Evolutionary conservation across 2,329 filamentous ascomycete species (phyloP).

Genomic region (Fonsecaea monophora): DNA sequence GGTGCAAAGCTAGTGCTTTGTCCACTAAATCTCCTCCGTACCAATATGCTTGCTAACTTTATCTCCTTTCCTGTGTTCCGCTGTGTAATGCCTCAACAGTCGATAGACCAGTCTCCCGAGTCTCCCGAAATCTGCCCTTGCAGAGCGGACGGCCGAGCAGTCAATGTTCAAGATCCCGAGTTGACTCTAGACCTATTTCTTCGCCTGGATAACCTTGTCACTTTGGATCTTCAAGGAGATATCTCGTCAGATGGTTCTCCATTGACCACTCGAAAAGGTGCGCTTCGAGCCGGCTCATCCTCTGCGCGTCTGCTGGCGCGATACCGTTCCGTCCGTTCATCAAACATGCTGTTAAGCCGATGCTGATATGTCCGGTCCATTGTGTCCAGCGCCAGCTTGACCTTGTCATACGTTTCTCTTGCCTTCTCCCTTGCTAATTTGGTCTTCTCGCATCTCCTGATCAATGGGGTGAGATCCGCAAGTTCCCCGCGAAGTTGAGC

Average conservation of each 20-base stretch:
- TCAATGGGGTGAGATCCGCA: conserved; percentile 19
- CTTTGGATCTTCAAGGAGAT: background rate
- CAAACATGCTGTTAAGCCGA: conserved; percentile 17
- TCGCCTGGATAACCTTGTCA: background rate
- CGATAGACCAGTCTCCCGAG: background rate
- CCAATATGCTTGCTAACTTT: background rate
- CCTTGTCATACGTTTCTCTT: conserved; percentile 9
- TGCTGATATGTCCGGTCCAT: conserved; percentile 13
- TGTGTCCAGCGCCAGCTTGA: conserved; percentile 21
- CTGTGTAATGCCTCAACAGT: background rate
- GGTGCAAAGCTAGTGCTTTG: background rate
- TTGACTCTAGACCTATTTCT: background rate
- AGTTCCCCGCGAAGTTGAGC: conserved; percentile 10
- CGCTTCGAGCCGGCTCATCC: conserved; percentile 17
- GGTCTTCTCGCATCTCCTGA: conserved; percentile 22
- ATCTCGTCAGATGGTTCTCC: conserved; percentile 10
- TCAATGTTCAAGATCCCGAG: background rate
- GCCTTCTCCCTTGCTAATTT: conserved; percentile 22
- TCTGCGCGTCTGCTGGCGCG: background rate
- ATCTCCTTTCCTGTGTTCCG: background rate
- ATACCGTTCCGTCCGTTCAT: conserved; percentile 13
- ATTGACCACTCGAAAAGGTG: conserved; percentile 10
- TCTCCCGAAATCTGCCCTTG: background rate
- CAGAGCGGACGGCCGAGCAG: background rate
- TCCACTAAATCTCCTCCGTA: background rate